Evolutionary conservation across 495 filamentous ascomycete species (phyloP), one percentile per base, ranked within the genome.

Genomic region (Penicillium arizonense): DNA sequence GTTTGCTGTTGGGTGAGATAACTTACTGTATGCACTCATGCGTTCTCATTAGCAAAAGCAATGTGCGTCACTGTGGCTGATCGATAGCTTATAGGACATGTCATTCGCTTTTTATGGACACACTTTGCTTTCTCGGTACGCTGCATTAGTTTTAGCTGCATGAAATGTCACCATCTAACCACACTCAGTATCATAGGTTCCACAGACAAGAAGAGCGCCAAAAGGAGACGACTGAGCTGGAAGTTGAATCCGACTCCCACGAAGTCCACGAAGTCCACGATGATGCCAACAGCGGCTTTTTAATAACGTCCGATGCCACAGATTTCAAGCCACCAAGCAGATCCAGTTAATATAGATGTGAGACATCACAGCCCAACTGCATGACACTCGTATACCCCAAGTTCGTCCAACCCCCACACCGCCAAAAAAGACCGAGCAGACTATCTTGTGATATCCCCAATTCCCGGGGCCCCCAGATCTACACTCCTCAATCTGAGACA

Each of bases 371-470:
- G 28, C 28, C 5, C 28, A 30, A 30, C 28, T 30, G 6, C 28
- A 30, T 30, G 5, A 8, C 28, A 9, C 23, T 24, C 23, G 23
- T 24, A 24, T 24, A 24, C 23, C 23, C 3, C 23, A 24, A 24
- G 23, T 24, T 6, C 2, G 4, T 6, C 23, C 23, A 4, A 4
- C 23, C 23, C 23, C 23, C 32, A 13, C 28, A 23, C 32, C 30
- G 32, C 32, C 24, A 18, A 7, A 36, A 21, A 26, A 21, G 24
- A 36, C 38, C 48, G 38, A 42, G 20, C 36, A 13, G 21, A 14
- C 26, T 26, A 50, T 42, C 48, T 50, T 43, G 48, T 50, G 48
- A 50, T 50, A 30, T 10, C 28, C 28, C 5, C 28, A 7, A 30
- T 8, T 5, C 28, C 28, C 28, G 9, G 28, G 1, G 0, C 7